phyloP scores from a whole-genome alignment of 257 asterid genomes.

The Gardenia jasminoides region DNA sequence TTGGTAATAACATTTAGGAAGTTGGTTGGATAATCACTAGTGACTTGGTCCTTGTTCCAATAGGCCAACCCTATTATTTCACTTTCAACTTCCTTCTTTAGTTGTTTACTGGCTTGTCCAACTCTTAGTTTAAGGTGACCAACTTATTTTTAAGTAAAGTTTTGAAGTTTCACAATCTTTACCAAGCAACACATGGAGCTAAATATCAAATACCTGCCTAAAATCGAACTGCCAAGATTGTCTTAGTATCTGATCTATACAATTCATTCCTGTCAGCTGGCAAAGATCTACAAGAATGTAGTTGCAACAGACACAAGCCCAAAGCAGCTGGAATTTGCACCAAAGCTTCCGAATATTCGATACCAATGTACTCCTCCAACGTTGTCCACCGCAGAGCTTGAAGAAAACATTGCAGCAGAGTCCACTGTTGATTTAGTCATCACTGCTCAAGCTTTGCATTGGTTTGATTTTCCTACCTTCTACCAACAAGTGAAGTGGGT shows the following conservation, averaged over 20 bases:
- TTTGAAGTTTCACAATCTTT: too few relatives aligned
- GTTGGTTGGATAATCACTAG: too few relatives aligned
- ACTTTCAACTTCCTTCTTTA: too few relatives aligned
- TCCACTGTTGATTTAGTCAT: conserved; percentile 51
- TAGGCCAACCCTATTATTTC: too few relatives aligned
- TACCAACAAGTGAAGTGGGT: conserved; percentile 54
- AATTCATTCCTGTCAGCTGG: conserved; percentile 36
- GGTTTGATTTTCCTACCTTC: conserved; percentile 68
- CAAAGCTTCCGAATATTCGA: conserved; percentile 48
- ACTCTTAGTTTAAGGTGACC: too few relatives aligned
- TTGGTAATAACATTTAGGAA: too few relatives aligned
- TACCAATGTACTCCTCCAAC: conserved; percentile 56
- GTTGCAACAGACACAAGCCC: conserved; percentile 71
- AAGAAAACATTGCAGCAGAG: conserved; percentile 33
- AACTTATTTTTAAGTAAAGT: too few relatives aligned
- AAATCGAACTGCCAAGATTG: not conserved
- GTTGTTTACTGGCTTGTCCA: too few relatives aligned
- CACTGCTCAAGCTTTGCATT: conserved; percentile 73
- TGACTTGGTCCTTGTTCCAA: too few relatives aligned
- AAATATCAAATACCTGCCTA: not conserved
- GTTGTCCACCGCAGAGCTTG: conserved; percentile 51
- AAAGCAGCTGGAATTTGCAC: conserved; percentile 60
- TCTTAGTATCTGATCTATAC: not conserved
- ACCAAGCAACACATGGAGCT: too few relatives aligned
- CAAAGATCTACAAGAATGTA: conserved; percentile 48